These are phyloP conservation scores for Triticum monococcum DNA, from an alignment of 176 grass and related monocot species.

Conservation along the genomic window DNA sequence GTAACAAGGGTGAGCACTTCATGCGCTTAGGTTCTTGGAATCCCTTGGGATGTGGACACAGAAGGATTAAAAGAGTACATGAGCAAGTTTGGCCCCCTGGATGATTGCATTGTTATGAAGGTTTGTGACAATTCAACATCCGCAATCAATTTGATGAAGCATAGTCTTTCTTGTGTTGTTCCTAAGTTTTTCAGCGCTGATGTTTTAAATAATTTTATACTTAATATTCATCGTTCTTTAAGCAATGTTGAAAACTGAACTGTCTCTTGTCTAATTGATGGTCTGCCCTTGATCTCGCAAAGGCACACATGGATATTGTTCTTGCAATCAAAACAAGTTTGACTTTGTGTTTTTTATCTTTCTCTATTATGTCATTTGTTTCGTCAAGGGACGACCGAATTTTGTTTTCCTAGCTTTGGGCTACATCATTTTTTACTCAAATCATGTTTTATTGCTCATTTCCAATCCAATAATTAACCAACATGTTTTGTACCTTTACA, in stretches of 20 bases:
- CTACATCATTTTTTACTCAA: neutral
- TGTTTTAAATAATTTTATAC: neutral
- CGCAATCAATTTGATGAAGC: neutral
- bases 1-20: conserved; percentile 26
- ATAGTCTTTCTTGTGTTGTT: neutral
- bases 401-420: neutral
- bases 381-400: neutral
- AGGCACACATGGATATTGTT: neutral
- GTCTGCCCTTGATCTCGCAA: neutral
- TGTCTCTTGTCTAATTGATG: neutral
- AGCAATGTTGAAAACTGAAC: neutral
- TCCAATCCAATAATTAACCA: neutral
- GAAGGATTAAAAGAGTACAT: conserved; percentile 78
- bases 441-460: neutral
- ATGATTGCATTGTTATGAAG: conserved; percentile 88
- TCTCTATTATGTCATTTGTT: neutral
- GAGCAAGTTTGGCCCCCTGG: conserved; percentile 72
- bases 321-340: neutral
- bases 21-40: conserved; percentile 65
- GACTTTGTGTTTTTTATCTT: conserved; percentile 10
- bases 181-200: neutral
- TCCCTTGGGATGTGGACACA: conserved; percentile 85
- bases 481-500: neutral
- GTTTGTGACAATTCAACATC: conserved; percentile 27
- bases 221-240: neutral